These are phyloP conservation scores for Diaporthe humulicola DNA, from an alignment of 2,329 filamentous ascomycete species.

Conservation along the genomic window DNA sequence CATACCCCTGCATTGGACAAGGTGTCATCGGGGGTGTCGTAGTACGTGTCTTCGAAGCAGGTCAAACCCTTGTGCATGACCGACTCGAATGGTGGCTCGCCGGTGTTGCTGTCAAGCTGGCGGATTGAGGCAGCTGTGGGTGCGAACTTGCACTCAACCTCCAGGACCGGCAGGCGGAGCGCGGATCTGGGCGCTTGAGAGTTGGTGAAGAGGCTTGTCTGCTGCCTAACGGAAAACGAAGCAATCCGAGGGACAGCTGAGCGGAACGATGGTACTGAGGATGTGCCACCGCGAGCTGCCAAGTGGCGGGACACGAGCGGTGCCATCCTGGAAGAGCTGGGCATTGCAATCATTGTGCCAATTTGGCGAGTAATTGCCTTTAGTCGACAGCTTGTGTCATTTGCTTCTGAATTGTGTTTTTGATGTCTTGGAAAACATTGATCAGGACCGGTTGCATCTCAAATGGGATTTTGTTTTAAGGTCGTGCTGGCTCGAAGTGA, in stretches of 20 bases:
- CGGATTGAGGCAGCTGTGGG: slow-evolving; percentile 9
- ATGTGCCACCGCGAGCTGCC: too few relatives aligned
- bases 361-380: too few relatives aligned
- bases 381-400: too few relatives aligned
- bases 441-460: too few relatives aligned
- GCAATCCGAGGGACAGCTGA: background rate
- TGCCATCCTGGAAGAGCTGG: background rate
- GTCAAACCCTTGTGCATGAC: background rate
- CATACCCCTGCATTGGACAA: slow-evolving; percentile 7
- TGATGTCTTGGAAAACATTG: background rate
- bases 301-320: background rate
- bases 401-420: background rate
- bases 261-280: background rate
- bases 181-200: background rate
- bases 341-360: background rate
- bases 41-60: slow-evolving; percentile 14
- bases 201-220: too few relatives aligned
- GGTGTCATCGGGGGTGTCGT: background rate
- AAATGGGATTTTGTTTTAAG: background rate
- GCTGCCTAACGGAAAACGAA: background rate
- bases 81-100: slow-evolving; percentile 1
- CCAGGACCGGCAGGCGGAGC: background rate
- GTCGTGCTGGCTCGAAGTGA: background rate
- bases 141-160: slow-evolving; percentile 19
- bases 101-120: slow-evolving; percentile 9